These are phyloP conservation scores for Leptodermis oblonga DNA, from an alignment of 257 asterid genomes.

Conservation along the genomic window DNA sequence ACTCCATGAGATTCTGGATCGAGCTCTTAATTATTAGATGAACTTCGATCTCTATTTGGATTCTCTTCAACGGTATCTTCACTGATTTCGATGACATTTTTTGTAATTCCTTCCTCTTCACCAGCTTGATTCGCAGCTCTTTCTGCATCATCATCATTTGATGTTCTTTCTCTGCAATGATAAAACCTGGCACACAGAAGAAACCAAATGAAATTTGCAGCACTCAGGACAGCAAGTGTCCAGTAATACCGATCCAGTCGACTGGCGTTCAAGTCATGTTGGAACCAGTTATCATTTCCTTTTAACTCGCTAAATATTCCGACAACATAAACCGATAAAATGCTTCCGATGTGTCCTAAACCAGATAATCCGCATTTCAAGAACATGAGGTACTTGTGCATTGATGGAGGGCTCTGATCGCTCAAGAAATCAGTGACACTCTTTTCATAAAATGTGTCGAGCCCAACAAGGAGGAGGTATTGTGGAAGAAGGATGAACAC, in stretches of 20 bases:
- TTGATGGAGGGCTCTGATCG: constrained; percentile 22
- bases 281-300: constrained; percentile 47
- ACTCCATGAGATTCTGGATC: too few relatives aligned
- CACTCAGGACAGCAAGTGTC: constrained; percentile 41
- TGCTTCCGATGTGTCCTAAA: constrained; percentile 38
- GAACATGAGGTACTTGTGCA: constrained; percentile 23
- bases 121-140: too few relatives aligned
- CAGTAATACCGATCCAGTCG: constrained; percentile 56
- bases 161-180: constrained; percentile 8
- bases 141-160: neutral
- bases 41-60: too few relatives aligned
- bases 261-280: constrained; percentile 44
- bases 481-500: constrained; percentile 47
- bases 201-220: constrained; percentile 30
- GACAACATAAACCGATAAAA: constrained; percentile 37
- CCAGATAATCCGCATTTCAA: constrained; percentile 34
- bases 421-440: constrained; percentile 28
- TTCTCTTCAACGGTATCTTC: too few relatives aligned
- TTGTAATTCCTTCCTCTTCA: too few relatives aligned
- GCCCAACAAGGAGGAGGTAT: constrained; percentile 43
- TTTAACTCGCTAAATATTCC: constrained; percentile 43
- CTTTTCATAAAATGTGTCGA: constrained; percentile 28
- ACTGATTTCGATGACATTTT: too few relatives aligned
- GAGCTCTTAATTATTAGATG: too few relatives aligned
- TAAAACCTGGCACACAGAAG: neutral